Base-by-base conservation (phyloP, 2,329 filamentous ascomycete species). In the Diaporthe nobilis region DNA sequence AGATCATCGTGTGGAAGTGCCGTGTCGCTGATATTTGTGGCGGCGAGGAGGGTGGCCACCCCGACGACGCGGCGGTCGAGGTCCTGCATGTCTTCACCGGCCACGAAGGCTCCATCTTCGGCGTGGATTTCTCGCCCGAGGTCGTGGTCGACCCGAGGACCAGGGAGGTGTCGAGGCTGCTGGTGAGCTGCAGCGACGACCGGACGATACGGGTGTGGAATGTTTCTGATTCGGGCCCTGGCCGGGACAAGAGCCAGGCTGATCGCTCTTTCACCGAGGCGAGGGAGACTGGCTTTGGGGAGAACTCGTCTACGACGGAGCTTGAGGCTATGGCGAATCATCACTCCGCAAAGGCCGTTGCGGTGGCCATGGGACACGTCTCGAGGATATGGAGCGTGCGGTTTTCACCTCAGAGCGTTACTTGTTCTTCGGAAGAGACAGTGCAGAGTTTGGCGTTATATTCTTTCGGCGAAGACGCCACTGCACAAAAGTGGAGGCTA, bases 111-210 rank as follows among this genome's bases (percentile, higher is more conserved):
- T 98, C 96, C 0, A 93, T 99, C 39, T 99, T 98, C 79, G 96
- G 95, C 1, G 94, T 99, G 3, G 89, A 92, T 44, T 93, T 98
- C 49, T 98, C 95, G 0, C 85, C 89, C 1, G 81, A 85, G 78
- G 83, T 93, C 28, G 77, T 77, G 9, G 78, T 84, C 31, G 77
- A 82, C 2, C 82, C 85, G 20, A 86, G 85, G 0, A 81, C 81
- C 9, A 22, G 20, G 12, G 51, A 34, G 47, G 82, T 82, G 28
- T 85, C 86, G 37, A 88, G 94, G 71, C 83, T 98, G n/a, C 87
- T 99, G 47, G 94, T 93, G 20, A 98, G 94, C 80, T 99, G 97
- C 82, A 98, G 96, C 81, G 97, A 99, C 81, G 97, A 99, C 84
- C 90, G 97, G 70, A 98, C 95, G 0, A 91, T 99, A 31, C 90